These are phyloP conservation scores for Wakefieldia striispora DNA, from an alignment of 768 basidiomycete genomes.

Conservation along the genomic window DNA sequence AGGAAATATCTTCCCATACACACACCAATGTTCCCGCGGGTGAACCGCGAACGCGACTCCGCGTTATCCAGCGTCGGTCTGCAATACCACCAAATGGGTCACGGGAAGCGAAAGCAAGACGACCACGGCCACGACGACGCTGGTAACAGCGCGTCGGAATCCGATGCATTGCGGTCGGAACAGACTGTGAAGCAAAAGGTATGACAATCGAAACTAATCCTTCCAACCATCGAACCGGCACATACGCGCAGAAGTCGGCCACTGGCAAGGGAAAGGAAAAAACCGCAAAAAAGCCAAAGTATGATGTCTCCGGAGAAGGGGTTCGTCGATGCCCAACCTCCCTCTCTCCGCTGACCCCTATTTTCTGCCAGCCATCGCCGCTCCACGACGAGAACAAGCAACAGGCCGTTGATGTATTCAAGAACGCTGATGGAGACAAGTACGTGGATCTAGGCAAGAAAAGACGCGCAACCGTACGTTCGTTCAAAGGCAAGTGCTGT, in stretches of 20 bases:
- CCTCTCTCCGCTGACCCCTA: constrained; percentile 14
- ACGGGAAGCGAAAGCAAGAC: constrained; percentile 19
- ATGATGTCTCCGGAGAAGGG: constrained; percentile 2
- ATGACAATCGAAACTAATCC: no score
- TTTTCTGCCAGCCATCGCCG: constrained; percentile 13
- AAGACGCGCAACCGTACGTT: constrained; percentile 57
- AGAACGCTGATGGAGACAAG: constrained; percentile 33
- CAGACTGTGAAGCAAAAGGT: constrained; percentile 9
- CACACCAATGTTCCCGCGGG: constrained; percentile 6
- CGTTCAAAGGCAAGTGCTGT: constrained; percentile 41
- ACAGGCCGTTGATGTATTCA: constrained; percentile 7
- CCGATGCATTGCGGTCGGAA: constrained; percentile 8
- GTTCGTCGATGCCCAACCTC: constrained; percentile 3
- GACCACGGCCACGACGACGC: constrained; percentile 16
- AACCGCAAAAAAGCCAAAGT: constrained; percentile 40
- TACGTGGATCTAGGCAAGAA: constrained; percentile 73
- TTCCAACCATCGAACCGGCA: not conserved
- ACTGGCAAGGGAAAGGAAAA: constrained; percentile 8
- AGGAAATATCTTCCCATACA: constrained; percentile 28
- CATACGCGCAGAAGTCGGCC: not conserved
- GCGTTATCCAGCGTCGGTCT: not conserved
- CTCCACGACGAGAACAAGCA: constrained; percentile 1
- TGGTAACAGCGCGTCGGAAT: constrained; percentile 13
- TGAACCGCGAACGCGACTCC: not conserved
- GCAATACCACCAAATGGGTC: constrained; percentile 1